Conservation (phyloP, 108 stramenopile genomes). For the Fragilaria crotonensis region DNA sequence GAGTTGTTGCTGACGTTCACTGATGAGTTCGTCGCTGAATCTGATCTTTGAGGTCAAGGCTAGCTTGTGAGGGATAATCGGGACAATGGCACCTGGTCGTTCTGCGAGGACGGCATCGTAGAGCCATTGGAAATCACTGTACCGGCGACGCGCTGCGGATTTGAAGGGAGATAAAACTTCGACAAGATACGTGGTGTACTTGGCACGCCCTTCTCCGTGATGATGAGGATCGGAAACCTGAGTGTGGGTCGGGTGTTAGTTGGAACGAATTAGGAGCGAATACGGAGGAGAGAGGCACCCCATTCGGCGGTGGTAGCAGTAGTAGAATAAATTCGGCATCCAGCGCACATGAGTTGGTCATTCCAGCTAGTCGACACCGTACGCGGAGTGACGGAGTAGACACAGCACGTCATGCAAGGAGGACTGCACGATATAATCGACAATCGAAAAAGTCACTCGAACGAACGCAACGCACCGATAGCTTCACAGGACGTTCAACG, state of each 20-base stretch:
- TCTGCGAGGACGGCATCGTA: conserved; percentile 69
- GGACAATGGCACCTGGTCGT: conserved; percentile 83
- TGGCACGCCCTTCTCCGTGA: conserved; percentile 53
- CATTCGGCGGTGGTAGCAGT: too few species aligned
- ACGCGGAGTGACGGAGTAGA: too few species aligned
- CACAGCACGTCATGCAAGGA: too few species aligned
- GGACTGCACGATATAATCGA: too few species aligned
- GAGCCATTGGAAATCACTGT: conserved; percentile 93
- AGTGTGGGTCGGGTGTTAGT: too few species aligned
- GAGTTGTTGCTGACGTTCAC: conserved; percentile 61
- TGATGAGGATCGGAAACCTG: conserved; percentile 54
- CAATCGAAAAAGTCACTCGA: too few species aligned
- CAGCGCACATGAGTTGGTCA: too few species aligned
- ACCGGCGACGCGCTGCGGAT: conserved; percentile 59
- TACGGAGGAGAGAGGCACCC: too few species aligned
- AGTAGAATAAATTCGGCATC: too few species aligned
- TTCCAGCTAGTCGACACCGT: too few species aligned
- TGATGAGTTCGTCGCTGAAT: conserved; percentile 69
- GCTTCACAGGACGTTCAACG: not conserved
- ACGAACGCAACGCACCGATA: too few species aligned
- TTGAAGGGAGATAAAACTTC: conserved; percentile 22
- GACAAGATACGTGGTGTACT: conserved; percentile 55
- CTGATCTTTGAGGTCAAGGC: conserved; percentile 46
- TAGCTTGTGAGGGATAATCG: conserved; percentile 87
- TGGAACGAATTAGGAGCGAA: too few species aligned